Evolutionary conservation across 192 early-diverging fungal genomes (phyloP), one percentile per base, ranked within the genome.

Genomic region (Endogone sp.): DNA sequence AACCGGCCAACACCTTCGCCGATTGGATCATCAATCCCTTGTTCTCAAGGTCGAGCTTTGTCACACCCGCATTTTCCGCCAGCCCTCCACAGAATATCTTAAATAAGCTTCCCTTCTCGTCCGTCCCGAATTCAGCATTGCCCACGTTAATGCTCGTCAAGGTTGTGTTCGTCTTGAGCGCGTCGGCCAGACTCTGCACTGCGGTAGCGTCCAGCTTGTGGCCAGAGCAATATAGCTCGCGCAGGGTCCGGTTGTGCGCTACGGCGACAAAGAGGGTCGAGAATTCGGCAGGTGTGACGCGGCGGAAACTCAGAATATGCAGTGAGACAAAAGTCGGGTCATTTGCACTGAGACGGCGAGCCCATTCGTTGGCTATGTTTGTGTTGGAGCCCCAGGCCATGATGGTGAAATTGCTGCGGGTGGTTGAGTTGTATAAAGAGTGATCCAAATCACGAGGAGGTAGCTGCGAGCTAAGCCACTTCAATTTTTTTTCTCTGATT

Each of bases 301-400:
- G 72, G 25, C 85, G 79, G 62, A 83, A 83, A 64, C 78, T 82
- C 65, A 86, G 78, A 64, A 86, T 86, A 27, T 86, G 85, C 23
- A 86, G 75, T 29, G 71, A 71, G 2, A 71, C 75, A 32, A 86
- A 77, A 2, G 75, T 70, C 4, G 77, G 64, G 54, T 86, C 85
- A 24, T 84, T 82, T 0, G 72, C 68, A 56, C 62, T 58, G 2
- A 86, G 75, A 49, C 84, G 81, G 30, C 80, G 76, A 56, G 77
- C 69, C 85, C 85, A 86, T 57, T 68, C 63, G 23, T 84, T 77
- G 26, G 82, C 77, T 26, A 73, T 73, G 65, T 74, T 76, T 61
- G 76, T 70, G 65, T 80, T 80, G 24, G 77, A 78, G 22, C 81
- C 83, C 83, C 83, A 85, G 49, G 76, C 83, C 83, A 85, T 85